phyloP scores from a whole-genome alignment of 305 asterid genomes.

The Fraxinus albicans region DNA sequence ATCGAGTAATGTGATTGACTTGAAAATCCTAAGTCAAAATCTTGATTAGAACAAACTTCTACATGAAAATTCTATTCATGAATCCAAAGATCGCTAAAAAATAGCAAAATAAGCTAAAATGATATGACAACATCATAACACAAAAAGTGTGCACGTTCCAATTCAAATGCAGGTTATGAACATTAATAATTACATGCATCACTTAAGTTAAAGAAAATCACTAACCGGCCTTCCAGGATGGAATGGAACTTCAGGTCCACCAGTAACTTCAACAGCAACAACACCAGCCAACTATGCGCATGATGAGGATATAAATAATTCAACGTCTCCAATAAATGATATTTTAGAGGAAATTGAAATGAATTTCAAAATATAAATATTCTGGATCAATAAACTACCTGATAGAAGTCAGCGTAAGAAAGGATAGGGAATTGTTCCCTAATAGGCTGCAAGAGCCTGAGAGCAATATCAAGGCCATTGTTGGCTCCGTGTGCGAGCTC shows the following conservation, averaged over 20 bases:
- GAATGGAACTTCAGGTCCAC: constrained; percentile 94
- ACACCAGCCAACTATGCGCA: constrained; percentile 79
- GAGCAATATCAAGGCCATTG: constrained; percentile 76
- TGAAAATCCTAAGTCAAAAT: neutral
- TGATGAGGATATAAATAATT: neutral
- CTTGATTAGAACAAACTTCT: neutral
- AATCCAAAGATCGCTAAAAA: neutral
- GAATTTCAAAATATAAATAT: neutral
- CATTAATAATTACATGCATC: neutral
- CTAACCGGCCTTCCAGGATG: constrained; percentile 94
- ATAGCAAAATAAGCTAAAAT: neutral
- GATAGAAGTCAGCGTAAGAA: constrained; percentile 81
- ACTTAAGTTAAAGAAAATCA: neutral
- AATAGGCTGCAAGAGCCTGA: constrained; percentile 73
- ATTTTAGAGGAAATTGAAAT: neutral
- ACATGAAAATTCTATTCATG: neutral
- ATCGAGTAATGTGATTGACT: neutral
- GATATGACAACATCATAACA: neutral
- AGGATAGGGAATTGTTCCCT: constrained; percentile 72
- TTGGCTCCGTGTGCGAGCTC: constrained; percentile 78
- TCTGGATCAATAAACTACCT: constrained; percentile 31
- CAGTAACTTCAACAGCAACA: constrained; percentile 91
- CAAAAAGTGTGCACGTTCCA: neutral
- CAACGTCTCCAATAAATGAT: neutral
- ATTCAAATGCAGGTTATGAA: neutral